A percentile compares a stretch with the other conserved stretches of the same genome.
phyloP scores from a whole-genome alignment of 1,284 basidiomycete species.

The Papiliotrema fonsecae region DNA sequence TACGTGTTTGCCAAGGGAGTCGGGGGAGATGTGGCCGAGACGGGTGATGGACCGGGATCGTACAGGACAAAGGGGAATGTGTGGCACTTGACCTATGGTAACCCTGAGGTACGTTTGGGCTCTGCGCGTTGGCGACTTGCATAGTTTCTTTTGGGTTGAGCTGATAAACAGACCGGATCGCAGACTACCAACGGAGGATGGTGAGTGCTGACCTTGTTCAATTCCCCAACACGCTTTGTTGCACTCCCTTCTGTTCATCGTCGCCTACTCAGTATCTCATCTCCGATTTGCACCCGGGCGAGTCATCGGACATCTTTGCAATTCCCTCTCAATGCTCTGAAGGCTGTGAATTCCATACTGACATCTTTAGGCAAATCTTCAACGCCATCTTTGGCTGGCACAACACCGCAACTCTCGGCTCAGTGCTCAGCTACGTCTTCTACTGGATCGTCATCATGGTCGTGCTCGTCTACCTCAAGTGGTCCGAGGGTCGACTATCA shows the following conservation, averaged over 20 bases:
- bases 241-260: too few species aligned
- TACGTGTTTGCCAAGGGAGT: slow-evolving; percentile 54
- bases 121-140: background rate
- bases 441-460: slow-evolving; percentile 72
- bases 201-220: slow-evolving; percentile 20
- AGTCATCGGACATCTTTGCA: too few species aligned
- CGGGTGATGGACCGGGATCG: slow-evolving; percentile 49
- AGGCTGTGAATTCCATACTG: too few species aligned
- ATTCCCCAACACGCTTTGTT: too few species aligned
- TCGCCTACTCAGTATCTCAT: background rate
- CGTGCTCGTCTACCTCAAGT: slow-evolving; percentile 66
- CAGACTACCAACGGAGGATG: slow-evolving; percentile 40
- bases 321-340: background rate
- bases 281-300: background rate
- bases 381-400: slow-evolving; percentile 50
- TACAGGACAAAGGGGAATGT: slow-evolving; percentile 74
- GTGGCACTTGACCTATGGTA: slow-evolving; percentile 72
- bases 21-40: slow-evolving; percentile 70
- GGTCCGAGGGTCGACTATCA: slow-evolving; percentile 50
- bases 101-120: slow-evolving; percentile 52
- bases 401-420: slow-evolving; percentile 56
- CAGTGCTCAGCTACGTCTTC: slow-evolving; percentile 67
- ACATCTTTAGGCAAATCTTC: slow-evolving; percentile 48
- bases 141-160: too few species aligned
- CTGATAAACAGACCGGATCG: too few species aligned